A percentile compares a stretch with the other conserved stretches of the same genome.
Evolutionary conservation across 805 yeast species (phyloP).

Genomic region (Saturnispora serradocipensis): DNA sequence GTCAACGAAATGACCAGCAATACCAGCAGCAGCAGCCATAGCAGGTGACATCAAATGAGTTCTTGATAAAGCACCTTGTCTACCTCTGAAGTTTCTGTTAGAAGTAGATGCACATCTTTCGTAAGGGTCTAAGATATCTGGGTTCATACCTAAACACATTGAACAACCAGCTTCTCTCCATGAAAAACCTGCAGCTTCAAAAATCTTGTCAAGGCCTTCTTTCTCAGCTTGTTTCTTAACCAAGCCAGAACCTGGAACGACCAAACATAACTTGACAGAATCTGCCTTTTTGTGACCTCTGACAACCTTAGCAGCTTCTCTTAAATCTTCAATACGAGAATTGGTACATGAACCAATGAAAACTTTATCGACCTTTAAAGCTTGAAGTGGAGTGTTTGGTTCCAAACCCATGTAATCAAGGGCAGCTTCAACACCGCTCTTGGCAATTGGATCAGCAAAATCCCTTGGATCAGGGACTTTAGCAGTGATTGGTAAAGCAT

Average conservation of each 20-base stretch:
- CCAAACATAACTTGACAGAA: slow-evolving; percentile 71
- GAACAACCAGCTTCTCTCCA: slow-evolving; percentile 99
- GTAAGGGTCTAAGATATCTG: slow-evolving; percentile 88
- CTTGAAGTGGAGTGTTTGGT: slow-evolving; percentile 70
- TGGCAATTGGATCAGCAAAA: slow-evolving; percentile 61
- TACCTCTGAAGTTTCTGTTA: slow-evolving; percentile 97
- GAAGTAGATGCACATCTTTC: slow-evolving; percentile 99
- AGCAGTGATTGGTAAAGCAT: slow-evolving; percentile 90
- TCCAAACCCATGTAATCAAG: slow-evolving; percentile 83
- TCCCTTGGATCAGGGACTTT: slow-evolving; percentile 83
- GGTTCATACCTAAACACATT: slow-evolving; percentile 99
- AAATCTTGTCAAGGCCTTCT: slow-evolving; percentile 90
- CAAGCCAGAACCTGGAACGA: slow-evolving; percentile 96
- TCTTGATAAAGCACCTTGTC: slow-evolving; percentile 95
- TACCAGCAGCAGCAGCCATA: slow-evolving; percentile 99
- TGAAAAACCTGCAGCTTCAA: slow-evolving; percentile 86
- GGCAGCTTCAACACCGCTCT: slow-evolving; percentile 84
- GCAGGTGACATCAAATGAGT: slow-evolving; percentile 98
- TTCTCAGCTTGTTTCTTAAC: slow-evolving; percentile 88
- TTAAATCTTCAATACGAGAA: slow-evolving; percentile 92
- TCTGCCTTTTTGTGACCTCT: slow-evolving; percentile 82
- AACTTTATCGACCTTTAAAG: slow-evolving; percentile 80
- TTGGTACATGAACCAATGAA: slow-evolving; percentile 98
- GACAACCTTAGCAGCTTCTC: slow-evolving; percentile 91
- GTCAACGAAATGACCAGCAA: slow-evolving; percentile 82